These are phyloP conservation scores for Trichoderma oligosporum DNA, from an alignment of 2,329 filamentous ascomycete species.

Conservation along the genomic window DNA sequence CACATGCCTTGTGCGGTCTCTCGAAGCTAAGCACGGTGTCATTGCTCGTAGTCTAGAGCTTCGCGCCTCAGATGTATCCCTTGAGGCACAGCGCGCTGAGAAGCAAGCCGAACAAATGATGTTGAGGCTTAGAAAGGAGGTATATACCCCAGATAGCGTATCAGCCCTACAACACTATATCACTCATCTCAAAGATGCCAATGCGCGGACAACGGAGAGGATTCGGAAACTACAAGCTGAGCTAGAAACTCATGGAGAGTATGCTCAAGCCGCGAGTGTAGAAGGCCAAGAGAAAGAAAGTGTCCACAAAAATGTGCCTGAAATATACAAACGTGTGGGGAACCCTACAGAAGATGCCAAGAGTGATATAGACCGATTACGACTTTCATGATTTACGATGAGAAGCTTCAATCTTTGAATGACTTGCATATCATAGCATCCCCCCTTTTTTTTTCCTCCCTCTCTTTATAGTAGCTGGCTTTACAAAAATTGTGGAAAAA, in stretches of 20 bases:
- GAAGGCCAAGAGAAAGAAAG: conserved; percentile 43
- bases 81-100: conserved; percentile 42
- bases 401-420: not conserved
- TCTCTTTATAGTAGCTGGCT: not conserved
- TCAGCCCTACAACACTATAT: conserved; percentile 46
- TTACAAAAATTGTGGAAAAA: not conserved
- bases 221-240: conserved; percentile 41
- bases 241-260: conserved; percentile 49
- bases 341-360: conserved; percentile 48
- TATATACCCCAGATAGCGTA: conserved; percentile 45
- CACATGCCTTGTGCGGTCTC: conserved; percentile 43
- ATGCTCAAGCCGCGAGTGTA: conserved; percentile 30
- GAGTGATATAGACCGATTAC: conserved; percentile 42
- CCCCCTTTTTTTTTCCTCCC: not conserved
- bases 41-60: conserved; percentile 50
- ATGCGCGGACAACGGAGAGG: conserved; percentile 42
- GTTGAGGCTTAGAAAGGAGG: conserved; percentile 34
- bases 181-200: conserved; percentile 48
- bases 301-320: conserved; percentile 52
- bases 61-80: conserved; percentile 43
- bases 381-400: conserved; percentile 4
- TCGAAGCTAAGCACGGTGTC: conserved; percentile 54
- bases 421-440: not conserved
- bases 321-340: conserved; percentile 48
- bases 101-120: conserved; percentile 37